A percentile compares a stretch with the other conserved stretches of the same genome.
Conservation (phyloP, 1,139 yeast species). For the Schwanniomyces etchellsii region DNA sequence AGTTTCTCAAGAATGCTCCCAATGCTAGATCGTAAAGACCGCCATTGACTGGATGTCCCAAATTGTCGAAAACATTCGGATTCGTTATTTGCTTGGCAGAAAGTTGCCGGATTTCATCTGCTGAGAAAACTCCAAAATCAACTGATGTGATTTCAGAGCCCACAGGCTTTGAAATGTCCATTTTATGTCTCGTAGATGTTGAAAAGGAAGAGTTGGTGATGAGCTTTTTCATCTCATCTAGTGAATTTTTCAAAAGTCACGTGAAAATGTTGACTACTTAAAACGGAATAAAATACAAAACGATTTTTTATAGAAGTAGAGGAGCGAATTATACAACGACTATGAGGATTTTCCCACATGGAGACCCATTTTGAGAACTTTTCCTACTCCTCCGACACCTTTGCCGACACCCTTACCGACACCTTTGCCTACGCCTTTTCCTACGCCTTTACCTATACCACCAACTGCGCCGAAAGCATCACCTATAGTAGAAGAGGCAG, state of each 20-base stretch:
- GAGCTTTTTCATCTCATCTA: background rate
- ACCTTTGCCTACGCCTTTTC: constrained; percentile 35
- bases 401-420: constrained; percentile 36
- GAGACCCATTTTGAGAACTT: constrained; percentile 32
- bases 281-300: constrained; percentile 1
- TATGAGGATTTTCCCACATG: constrained; percentile 17
- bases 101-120: constrained; percentile 75
- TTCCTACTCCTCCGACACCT: constrained; percentile 28
- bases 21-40: constrained; percentile 92
- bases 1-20: constrained; percentile 86
- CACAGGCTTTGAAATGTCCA: constrained; percentile 95
- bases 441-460: constrained; percentile 42
- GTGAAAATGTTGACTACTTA: constrained; percentile 4
- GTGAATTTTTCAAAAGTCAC: constrained; percentile 2
- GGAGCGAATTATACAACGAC: background rate
- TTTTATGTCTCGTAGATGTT: constrained; percentile 16
- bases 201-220: no score
- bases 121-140: constrained; percentile 81
- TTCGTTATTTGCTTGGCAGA: constrained; percentile 94
- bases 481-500: constrained; percentile 34
- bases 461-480: constrained; percentile 37
- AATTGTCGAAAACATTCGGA: constrained; percentile 89
- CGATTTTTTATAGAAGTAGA: background rate
- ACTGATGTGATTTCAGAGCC: constrained; percentile 92
- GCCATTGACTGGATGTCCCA: constrained; percentile 92